These are phyloP conservation scores for Monilinia laxa DNA, from an alignment of 2,329 filamentous ascomycete species.

Conservation along the genomic window DNA sequence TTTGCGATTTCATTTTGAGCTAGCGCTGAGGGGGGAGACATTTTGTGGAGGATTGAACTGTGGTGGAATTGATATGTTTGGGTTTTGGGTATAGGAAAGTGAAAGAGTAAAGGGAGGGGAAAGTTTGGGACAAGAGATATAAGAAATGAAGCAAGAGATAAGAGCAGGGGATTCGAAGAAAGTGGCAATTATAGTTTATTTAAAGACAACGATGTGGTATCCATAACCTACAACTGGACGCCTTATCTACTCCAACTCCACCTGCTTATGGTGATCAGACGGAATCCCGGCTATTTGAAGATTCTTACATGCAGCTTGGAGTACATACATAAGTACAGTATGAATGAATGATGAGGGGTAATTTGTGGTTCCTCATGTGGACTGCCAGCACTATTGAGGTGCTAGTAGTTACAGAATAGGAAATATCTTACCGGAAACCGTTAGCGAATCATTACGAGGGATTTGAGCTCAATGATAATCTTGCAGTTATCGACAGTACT, in stretches of 20 bases:
- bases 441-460: too few species aligned
- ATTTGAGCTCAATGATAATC: too few species aligned
- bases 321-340: neutral
- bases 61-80: neutral
- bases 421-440: too few species aligned
- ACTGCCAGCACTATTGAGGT: too few species aligned
- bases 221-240: neutral
- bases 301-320: neutral
- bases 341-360: neutral
- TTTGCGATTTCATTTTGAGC: neutral
- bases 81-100: neutral
- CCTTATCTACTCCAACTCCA: neutral
- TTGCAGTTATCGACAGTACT: too few species aligned
- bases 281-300: neutral
- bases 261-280: neutral
- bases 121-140: neutral
- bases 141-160: neutral
- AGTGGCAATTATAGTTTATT: neutral
- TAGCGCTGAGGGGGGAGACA: conserved; percentile 7
- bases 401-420: neutral
- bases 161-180: neutral
- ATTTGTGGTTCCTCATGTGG: neutral
- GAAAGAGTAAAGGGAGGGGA: too few species aligned
- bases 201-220: neutral
- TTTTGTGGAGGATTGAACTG: neutral